These are phyloP conservation scores for Fusarium piperis DNA, from an alignment of 2,329 filamentous ascomycete genomes.

Conservation along the genomic window DNA sequence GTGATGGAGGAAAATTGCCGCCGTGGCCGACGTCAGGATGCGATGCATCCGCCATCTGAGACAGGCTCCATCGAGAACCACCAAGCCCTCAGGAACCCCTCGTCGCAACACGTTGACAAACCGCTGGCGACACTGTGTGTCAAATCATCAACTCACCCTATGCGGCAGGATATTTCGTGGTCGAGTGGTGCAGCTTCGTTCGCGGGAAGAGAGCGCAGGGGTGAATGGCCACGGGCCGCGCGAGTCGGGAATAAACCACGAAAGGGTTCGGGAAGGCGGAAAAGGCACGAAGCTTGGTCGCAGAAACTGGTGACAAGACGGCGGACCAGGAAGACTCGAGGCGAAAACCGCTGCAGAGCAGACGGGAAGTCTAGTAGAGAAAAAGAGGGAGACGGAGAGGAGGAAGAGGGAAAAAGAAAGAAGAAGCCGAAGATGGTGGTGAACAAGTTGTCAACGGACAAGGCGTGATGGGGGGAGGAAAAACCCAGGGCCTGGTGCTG, in stretches of 20 bases:
- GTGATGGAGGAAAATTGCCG: conserved; percentile 36
- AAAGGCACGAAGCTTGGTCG: conserved; percentile 36
- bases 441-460: conserved; percentile 38
- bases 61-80: conserved; percentile 37
- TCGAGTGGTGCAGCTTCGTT: conserved; percentile 32
- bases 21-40: conserved; percentile 36
- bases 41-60: conserved; percentile 38
- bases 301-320: conserved; percentile 32
- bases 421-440: conserved; percentile 36
- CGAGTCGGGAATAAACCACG: conserved; percentile 41
- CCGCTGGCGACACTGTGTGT: conserved; percentile 21
- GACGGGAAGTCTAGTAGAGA: conserved; percentile 31
- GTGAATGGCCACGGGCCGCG: conserved; percentile 34
- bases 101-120: conserved; percentile 40
- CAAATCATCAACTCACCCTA: conserved; percentile 34
- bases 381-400: conserved; percentile 24
- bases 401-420: conserved; percentile 15
- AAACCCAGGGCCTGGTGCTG: conserved; percentile 36
- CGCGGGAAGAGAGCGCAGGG: conserved; percentile 32
- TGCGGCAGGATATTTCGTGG: conserved; percentile 28
- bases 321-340: conserved; percentile 32
- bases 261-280: conserved; percentile 41
- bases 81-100: conserved; percentile 26
- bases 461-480: conserved; percentile 40
- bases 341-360: conserved; percentile 37